Evolutionary conservation across 805 yeast species (phyloP), one percentile per base, ranked within the genome.

Genomic region (Peterozyma toletana): DNA sequence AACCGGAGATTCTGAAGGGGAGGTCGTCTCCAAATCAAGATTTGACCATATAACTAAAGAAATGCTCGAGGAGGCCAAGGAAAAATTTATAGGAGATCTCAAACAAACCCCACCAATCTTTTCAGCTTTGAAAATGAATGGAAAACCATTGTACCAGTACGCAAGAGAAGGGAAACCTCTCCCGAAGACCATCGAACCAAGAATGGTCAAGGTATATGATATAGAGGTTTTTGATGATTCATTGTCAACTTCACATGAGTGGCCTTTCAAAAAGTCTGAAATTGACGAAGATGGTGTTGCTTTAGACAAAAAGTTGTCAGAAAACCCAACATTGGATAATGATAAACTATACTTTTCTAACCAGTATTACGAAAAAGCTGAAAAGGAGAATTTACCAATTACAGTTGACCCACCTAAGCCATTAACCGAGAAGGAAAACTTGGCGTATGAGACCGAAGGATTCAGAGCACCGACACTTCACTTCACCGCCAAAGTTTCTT

Each of bases 81-180:
- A 65, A 5, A 81, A 81, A 61, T 89, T 93, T 56, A 66, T 78
- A n/a, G 99, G 98, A 0, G 73, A 78, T 13, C 66, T 90, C 42
- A 73, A 73, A 52, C 99, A 93, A 63, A 83, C 95, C 0, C 99
- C 99, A 11, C 99, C 99, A 0, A 83, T 93, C 11, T 93, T 78
- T 61, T 86, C 96, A 14, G 99, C 99, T 0, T 67, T 95, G 46
- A 91, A 91, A 58, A 84, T 95, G 80, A 82, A 88, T 57, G 99
- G 99, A 14, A 88, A 82, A 63, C 95, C 96, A 3, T 66, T 95
- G 39, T 89, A 95, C 58, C 96, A 91, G 54, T 93, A 93, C 59
- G 99, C 99, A 1, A 73, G 99, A 50, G 77, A 84, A 49, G 95
- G 95, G 0, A 67, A 75, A 21, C 91, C 96, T 0, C 70, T 93